Evolutionary conservation across 2,329 filamentous ascomycete species (phyloP).

Genomic region (Chaetomiaceae sp.): DNA sequence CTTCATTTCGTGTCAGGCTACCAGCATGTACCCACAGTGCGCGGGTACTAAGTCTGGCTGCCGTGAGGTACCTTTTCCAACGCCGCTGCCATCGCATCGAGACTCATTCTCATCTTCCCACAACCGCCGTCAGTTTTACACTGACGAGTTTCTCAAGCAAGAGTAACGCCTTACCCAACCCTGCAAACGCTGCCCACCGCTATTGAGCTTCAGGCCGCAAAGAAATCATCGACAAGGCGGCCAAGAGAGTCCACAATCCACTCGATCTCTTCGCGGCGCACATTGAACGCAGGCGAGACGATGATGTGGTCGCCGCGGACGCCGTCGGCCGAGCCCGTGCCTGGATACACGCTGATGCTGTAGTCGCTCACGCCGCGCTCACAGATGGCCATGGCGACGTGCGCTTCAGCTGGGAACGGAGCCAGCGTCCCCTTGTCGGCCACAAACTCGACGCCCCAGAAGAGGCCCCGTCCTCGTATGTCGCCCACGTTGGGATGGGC

Average conservation of each 20-base stretch:
- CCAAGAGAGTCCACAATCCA: constrained; percentile 46
- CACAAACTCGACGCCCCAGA: constrained; percentile 41
- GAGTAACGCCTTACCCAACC: background rate
- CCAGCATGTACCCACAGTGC: too few species aligned
- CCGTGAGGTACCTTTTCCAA: too few species aligned
- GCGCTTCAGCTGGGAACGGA: constrained; percentile 30
- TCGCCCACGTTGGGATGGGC: constrained; percentile 36
- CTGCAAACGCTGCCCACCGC: background rate
- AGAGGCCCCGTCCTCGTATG: constrained; percentile 38
- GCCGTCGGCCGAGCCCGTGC: constrained; percentile 54
- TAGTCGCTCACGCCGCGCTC: constrained; percentile 30
- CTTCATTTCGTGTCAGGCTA: too few species aligned
- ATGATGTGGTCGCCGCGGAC: constrained; percentile 62
- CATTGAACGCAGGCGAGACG: constrained; percentile 62
- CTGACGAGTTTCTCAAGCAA: too few species aligned
- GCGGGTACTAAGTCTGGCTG: too few species aligned
- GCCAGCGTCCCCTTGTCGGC: constrained; percentile 29
- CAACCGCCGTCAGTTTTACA: too few species aligned
- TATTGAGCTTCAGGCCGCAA: constrained; percentile 24
- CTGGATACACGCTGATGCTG: constrained; percentile 53
- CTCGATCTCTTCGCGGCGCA: constrained; percentile 50
- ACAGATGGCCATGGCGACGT: constrained; percentile 31
- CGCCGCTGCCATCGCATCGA: too few species aligned
- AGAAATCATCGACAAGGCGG: constrained; percentile 47
- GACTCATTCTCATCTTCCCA: too few species aligned